Percentiles rank a stretch among this genome's conserved stretches.
Conservation (phyloP, 495 filamentous ascomycete species). For the Neurospora sublineolata region DNA sequence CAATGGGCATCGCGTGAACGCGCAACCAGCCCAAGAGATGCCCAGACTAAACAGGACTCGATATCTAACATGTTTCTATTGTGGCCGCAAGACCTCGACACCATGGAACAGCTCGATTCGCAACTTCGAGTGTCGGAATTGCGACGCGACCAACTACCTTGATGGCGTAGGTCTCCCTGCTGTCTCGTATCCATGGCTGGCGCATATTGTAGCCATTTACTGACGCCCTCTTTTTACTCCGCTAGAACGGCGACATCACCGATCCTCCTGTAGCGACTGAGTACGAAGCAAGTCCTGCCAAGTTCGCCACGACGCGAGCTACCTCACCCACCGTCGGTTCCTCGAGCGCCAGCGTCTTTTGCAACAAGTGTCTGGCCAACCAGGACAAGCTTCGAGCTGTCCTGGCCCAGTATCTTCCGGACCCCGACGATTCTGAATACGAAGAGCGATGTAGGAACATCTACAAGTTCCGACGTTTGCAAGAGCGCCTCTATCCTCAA, state of each 20-base stretch:
- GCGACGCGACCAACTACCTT: conserved; percentile 73
- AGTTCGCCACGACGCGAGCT: conserved; percentile 29
- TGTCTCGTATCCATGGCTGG: neutral
- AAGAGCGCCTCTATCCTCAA: conserved; percentile 73
- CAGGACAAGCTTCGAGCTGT: conserved; percentile 60
- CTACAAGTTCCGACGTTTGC: conserved; percentile 45
- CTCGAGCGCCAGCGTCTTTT: conserved; percentile 48
- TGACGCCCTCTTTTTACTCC: neutral
- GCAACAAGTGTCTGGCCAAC: conserved; percentile 66
- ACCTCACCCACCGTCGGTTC: conserved; percentile 9
- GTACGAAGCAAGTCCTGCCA: conserved; percentile 21
- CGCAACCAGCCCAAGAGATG: conserved; percentile 9
- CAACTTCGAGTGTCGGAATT: conserved; percentile 58
- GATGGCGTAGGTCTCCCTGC: conserved; percentile 43
- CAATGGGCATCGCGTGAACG: conserved; percentile 8
- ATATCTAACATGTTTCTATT: conserved; percentile 64
- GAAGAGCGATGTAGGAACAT: conserved; percentile 41
- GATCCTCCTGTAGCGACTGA: conserved; percentile 60
- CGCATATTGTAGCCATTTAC: neutral
- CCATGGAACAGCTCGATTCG: conserved; percentile 38
- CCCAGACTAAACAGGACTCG: conserved; percentile 16
- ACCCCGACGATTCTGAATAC: conserved; percentile 51
- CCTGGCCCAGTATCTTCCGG: conserved; percentile 58
- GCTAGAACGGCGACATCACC: conserved; percentile 69
- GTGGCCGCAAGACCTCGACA: conserved; percentile 49